Evolutionary conservation across 2,329 filamentous ascomycete species (phyloP), one percentile per base, ranked within the genome.

Genomic region (Stenocarpella maydis): DNA sequence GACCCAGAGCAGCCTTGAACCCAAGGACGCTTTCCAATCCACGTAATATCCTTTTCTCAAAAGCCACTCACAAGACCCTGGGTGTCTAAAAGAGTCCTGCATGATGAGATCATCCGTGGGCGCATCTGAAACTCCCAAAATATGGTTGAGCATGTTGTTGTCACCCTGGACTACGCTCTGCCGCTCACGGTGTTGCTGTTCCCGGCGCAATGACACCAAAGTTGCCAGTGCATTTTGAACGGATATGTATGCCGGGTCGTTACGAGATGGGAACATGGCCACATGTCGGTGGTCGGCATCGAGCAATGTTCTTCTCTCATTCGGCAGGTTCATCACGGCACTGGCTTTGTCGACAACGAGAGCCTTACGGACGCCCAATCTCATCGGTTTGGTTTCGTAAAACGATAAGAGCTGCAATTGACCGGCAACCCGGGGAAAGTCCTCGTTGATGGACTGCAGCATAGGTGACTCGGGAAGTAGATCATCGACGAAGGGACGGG

Each of bases 401-500:
- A 79, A 80, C 0, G 78, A 80, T 24, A 75, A 74, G 0, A 81
- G 70, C 31, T 75, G 71, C 3, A 81, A 28, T 0, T 72, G 39
- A 3, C 68, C 52, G 9, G 45, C 72, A 21, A 72, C 39, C 1
- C 72, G 71, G 2, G 77, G 78, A 45, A 82, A 82, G 4, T 77
- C 74, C 14, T 81, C 78, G 65, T 79, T 80, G 54, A 81, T 78
- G 0, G 70, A 49, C 39, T 78, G 75, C 0, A 79, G 66, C 15
- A 73, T 70, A 0, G 58, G 28, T 0, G 80, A 81, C 10, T 77
- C 66, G 0, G 73, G 76, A 0, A 72, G 17, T 0, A 81, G 67
- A 15, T 81, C 76, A 15, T 73, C 64, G 8, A 80, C 72, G 63
- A 79, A 81, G 1, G 77, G 73, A 3, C 76, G 72, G 6, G 70